A percentile compares a stretch with the other conserved stretches of the same genome.
Evolutionary conservation across 306 rosid species (phyloP).

Genomic region (Pterocarpus santalinus): DNA sequence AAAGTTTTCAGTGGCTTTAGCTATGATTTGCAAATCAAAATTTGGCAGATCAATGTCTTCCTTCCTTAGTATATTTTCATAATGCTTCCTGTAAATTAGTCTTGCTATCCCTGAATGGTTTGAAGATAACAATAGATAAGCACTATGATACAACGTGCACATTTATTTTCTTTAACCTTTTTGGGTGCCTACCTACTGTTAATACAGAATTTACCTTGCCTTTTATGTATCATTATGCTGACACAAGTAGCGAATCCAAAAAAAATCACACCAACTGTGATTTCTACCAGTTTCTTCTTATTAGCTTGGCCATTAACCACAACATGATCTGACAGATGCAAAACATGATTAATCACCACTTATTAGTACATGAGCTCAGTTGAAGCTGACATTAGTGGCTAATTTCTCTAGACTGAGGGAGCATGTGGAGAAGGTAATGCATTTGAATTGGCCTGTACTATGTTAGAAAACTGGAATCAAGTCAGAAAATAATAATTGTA

Average conservation of each 20-base stretch:
- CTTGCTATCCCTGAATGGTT: conserved; percentile 4
- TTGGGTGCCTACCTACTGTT: not conserved
- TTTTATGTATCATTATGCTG: conserved; percentile 5
- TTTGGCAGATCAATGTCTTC: conserved; percentile 51
- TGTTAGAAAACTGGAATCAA: not conserved
- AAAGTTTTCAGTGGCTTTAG: conserved; percentile 50
- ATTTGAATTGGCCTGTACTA: not conserved
- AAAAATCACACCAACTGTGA: conserved; percentile 9
- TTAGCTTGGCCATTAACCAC: not conserved
- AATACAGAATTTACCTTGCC: conserved; percentile 19
- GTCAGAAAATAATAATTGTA: not conserved
- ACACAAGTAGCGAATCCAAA: conserved; percentile 13
- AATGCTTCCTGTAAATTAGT: conserved; percentile 3
- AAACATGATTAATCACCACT: not conserved
- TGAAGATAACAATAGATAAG: not conserved
- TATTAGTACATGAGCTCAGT: not conserved
- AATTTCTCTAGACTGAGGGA: not conserved
- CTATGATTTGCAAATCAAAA: conserved; percentile 42
- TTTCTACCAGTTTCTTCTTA: conserved; percentile 18
- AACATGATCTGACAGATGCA: conserved; percentile 15
- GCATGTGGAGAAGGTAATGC: not conserved
- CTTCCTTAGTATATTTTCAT: conserved; percentile 2
- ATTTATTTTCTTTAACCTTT: no score
- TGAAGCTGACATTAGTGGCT: not conserved
- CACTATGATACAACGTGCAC: not conserved